These are phyloP conservation scores for Astraeus odoratus DNA, from an alignment of 768 basidiomycete genomes.

Conservation along the genomic window DNA sequence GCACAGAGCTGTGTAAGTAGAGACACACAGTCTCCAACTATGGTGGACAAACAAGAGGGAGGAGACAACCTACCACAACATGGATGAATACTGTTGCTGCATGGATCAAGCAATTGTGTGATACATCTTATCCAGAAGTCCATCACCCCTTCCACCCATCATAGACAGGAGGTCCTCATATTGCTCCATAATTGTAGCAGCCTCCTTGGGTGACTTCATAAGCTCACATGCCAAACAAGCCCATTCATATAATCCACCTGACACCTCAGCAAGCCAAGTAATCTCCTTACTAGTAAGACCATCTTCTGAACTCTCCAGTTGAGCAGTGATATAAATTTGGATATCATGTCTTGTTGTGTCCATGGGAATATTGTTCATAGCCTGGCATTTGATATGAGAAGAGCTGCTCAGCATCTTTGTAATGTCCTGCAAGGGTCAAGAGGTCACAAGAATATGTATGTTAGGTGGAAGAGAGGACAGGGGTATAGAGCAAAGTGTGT, in stretches of 20 bases:
- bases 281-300: background rate
- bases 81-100: no score
- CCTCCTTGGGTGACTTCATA: background rate
- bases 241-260: constrained; percentile 1
- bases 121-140: background rate
- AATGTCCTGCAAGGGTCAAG: background rate
- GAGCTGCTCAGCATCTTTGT: background rate
- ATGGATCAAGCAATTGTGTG: no score
- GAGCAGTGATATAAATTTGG: background rate
- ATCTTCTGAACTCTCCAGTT: background rate
- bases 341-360: background rate
- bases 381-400: background rate
- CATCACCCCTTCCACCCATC: background rate
- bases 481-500: background rate
- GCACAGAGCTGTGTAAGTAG: no score
- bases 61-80: no score
- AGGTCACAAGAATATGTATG: background rate
- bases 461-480: background rate
- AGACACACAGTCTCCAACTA: no score
- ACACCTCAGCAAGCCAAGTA: constrained; percentile 8
- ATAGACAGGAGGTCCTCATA: background rate
- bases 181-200: background rate
- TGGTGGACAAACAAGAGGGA: no score
- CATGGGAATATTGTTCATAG: background rate
- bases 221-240: constrained; percentile 1